Evolutionary conservation across 345 rosid genomes (phyloP), one percentile per base, ranked within the genome.

Genomic region (Eucalyptus victrix): DNA sequence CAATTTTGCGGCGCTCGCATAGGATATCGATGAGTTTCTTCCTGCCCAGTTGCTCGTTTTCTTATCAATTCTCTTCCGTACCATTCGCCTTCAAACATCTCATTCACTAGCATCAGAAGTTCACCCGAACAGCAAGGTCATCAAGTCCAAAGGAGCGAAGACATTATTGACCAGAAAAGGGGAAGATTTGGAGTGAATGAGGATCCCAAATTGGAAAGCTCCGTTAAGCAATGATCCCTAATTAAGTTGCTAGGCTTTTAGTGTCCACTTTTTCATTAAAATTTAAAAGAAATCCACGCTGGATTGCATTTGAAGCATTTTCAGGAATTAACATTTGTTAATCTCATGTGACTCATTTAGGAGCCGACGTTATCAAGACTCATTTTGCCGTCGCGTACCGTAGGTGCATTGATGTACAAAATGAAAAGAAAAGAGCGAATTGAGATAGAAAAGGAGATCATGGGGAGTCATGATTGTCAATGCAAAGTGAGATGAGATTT

Each of bases 371-470:
- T 21, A 13, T 37, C 16, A 34, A 0, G 7, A 19, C 16, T 30
- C 28, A 21, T 76, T 76, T 37, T 12, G 47, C 5, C 5, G 0
- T 40, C 7, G 4, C 1, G 28, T 4, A 19, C 83, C 2, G 1
- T 0, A 0, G 28, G 2, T 21, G 47, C 83, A 53, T 53, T 50
- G 18, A 49, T 16, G 2, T 13, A 13, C 2, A 2, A 49, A 49
- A 49, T 49, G 50, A 49, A 49, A 49, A 13, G 16, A 49, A 49
- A 49, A 49, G 15, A 49, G 50, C 16, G 16, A 49, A 49, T 49
- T 49, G 50, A 49, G 16, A 49, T 49, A 49, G 16, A 49, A 49
- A 49, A 49, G 50, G 6, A 13, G 16, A 49, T 6, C 53, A 16
- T 3, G 21, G 8, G 53, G 8, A 50, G 21, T 50, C 21, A 1